Percentiles rank a stretch among this genome's conserved stretches.
Evolutionary conservation across 2,329 filamentous ascomycete species (phyloP).

Genomic region (Penicillium paneum): DNA sequence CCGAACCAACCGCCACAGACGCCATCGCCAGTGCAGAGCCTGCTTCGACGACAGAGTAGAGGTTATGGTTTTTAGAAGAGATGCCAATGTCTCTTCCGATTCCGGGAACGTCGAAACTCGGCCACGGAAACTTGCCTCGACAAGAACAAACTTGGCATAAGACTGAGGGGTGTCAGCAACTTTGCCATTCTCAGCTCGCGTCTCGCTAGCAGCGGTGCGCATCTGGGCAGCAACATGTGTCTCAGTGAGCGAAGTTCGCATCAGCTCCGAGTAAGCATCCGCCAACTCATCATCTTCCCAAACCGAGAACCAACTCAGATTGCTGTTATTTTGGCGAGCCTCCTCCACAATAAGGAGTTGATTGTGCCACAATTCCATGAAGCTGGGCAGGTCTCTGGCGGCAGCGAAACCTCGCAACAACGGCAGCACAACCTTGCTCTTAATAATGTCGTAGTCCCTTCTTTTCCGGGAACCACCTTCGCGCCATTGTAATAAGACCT

Average conservation of each 20-base stretch:
- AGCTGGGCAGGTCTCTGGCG: constrained; percentile 41
- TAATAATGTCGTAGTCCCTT: constrained; percentile 34
- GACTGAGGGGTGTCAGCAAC: constrained; percentile 27
- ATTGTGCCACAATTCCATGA: constrained; percentile 42
- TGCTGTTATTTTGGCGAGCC: constrained; percentile 25
- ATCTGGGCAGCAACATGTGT: constrained; percentile 30
- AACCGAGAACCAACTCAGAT: constrained; percentile 31
- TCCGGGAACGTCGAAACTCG: constrained; percentile 23
- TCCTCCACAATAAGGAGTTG: constrained; percentile 39
- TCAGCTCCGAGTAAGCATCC: constrained; percentile 34
- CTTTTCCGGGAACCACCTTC: constrained; percentile 14
- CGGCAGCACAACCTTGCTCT: constrained; percentile 39
- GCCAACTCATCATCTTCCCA: constrained; percentile 48
- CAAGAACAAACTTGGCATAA: constrained; percentile 36
- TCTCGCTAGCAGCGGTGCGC: constrained; percentile 29
- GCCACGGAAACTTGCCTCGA: constrained; percentile 36
- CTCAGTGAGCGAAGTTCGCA: constrained; percentile 32
- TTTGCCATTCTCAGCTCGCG: constrained; percentile 27
- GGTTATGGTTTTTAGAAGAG: constrained; percentile 27
- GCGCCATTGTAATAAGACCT: constrained; percentile 35
- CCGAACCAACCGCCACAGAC: constrained; percentile 39
- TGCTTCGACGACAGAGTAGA: constrained; percentile 33
- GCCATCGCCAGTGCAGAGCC: constrained; percentile 39
- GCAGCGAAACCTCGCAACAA: constrained; percentile 40
- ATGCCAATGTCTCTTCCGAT: constrained; percentile 22